A percentile compares a stretch with the other conserved stretches of the same genome.
Conservation (phyloP, 169 alveolate genomes). For the Babesia caballi region DNA sequence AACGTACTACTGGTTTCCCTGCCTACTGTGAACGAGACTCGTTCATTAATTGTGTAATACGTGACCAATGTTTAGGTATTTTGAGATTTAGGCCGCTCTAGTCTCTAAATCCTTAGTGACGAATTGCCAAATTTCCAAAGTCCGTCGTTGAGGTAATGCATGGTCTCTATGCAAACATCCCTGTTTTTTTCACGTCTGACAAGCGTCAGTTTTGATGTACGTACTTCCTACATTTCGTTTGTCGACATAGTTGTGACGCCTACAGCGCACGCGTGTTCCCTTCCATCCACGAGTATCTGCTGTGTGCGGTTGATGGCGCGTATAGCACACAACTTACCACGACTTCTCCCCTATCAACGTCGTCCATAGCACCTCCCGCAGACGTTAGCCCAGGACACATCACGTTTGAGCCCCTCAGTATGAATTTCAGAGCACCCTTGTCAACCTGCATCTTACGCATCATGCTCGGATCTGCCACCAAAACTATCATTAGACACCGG, state of each 20-base stretch:
- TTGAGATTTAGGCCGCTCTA: neutral
- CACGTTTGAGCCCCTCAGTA: constrained; percentile 92
- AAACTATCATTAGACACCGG: neutral
- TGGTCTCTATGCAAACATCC: constrained; percentile 90
- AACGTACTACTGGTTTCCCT: constrained; percentile 47
- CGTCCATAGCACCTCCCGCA: constrained; percentile 93
- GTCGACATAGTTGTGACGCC: constrained; percentile 93
- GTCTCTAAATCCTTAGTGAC: neutral
- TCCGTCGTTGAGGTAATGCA: constrained; percentile 92
- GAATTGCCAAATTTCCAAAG: constrained; percentile 84
- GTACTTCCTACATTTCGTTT: constrained; percentile 82
- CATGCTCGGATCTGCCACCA: constrained; percentile 86
- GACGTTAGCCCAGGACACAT: constrained; percentile 98
- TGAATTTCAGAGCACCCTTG: constrained; percentile 93
- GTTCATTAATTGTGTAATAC: neutral
- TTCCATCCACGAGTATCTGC: constrained; percentile 90
- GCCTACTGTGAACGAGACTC: neutral
- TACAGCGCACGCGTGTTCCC: constrained; percentile 92
- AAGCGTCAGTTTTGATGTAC: neutral
- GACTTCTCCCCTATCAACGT: constrained; percentile 81
- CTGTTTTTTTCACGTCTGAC: constrained; percentile 78
- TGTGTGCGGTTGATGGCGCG: neutral
- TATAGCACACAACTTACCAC: constrained; percentile 54
- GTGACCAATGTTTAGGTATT: neutral
- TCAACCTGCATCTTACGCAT: constrained; percentile 96